These are phyloP conservation scores for Notholithocarpus densiflorus DNA, from an alignment of 306 rosid species.

Conservation along the genomic window DNA sequence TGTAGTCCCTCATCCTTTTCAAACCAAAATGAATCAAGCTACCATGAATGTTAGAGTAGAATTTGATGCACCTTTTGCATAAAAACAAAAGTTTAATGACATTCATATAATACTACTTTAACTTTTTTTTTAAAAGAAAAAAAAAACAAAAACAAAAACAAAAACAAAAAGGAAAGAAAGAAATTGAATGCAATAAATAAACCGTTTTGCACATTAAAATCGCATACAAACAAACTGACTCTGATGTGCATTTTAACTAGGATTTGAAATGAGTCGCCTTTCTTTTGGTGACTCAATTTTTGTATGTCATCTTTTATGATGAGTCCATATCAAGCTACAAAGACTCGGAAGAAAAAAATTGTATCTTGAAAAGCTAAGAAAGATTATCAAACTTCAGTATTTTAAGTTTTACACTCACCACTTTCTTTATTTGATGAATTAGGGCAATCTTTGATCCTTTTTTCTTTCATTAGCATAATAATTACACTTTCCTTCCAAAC, in stretches of 20 bases:
- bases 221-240: neutral
- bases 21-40: neutral
- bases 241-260: neutral
- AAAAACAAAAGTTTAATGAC: neutral
- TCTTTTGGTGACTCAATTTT: neutral
- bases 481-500: neutral
- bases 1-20: neutral
- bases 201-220: neutral
- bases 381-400: neutral
- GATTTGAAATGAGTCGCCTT: neutral
- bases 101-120: neutral
- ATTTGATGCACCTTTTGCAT: neutral
- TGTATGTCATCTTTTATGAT: neutral
- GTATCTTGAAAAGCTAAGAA: neutral
- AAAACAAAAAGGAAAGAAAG: no score
- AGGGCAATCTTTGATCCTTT: neutral
- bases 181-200: neutral
- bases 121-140: neutral
- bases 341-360: neutral
- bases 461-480: neutral
- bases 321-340: neutral
- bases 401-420: neutral
- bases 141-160: no score
- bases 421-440: no score
- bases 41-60: neutral